Percentiles rank a stretch among this genome's conserved stretches.
Conservation (phyloP, 208 protist species). For the Leishmania guyanensis region DNA sequence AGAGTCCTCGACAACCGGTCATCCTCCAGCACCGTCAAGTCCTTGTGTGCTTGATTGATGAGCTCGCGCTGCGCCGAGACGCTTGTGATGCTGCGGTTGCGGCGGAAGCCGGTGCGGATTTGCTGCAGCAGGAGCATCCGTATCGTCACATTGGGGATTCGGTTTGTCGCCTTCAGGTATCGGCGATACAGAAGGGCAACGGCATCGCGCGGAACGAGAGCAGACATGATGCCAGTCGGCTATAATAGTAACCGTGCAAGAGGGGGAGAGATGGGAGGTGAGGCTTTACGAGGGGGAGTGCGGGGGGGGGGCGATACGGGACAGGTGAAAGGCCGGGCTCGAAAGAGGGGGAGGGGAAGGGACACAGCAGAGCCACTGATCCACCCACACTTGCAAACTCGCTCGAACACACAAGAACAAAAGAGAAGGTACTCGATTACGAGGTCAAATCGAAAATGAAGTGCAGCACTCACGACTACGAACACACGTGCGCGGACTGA, state of each 20-base stretch:
- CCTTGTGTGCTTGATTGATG: conserved; percentile 83
- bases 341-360: neutral
- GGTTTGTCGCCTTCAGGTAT: conserved; percentile 85
- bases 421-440: neutral
- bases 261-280: neutral
- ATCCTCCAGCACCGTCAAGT: conserved; percentile 82
- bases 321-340: neutral
- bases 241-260: neutral
- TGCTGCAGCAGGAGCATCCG: conserved; percentile 89
- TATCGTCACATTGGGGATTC: conserved; percentile 87
- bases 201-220: conserved; percentile 78
- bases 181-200: conserved; percentile 84
- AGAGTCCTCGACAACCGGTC: conserved; percentile 83
- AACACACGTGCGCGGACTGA: neutral
- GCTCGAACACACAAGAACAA: neutral
- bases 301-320: neutral
- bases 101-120: conserved; percentile 72
- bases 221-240: conserved; percentile 47
- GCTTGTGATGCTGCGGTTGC: conserved; percentile 69
- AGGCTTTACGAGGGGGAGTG: neutral
- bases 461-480: neutral
- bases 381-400: neutral
- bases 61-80: conserved; percentile 83
- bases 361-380: neutral
- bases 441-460: neutral